phyloP scores from a whole-genome alignment of 306 rosid species.

The Sesbania bispinosa region DNA sequence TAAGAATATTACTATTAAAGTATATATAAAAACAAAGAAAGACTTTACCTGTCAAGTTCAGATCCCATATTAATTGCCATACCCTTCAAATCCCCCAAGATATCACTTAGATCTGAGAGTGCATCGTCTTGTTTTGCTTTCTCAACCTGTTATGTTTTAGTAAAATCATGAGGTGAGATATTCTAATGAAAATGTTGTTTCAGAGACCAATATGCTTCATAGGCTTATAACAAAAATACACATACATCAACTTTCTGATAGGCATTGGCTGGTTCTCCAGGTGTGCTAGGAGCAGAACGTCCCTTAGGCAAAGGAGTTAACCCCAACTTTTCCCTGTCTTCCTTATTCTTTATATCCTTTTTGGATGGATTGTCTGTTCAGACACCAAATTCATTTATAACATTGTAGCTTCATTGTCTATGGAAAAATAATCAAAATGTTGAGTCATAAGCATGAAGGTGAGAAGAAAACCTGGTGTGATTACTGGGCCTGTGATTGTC shows the following conservation, averaged over 20 bases:
- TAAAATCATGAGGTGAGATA: background rate
- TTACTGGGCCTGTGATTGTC: slow-evolving; percentile 69
- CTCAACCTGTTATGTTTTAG: slow-evolving; percentile 55
- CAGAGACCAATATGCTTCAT: background rate
- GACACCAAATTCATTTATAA: background rate
- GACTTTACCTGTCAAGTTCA: slow-evolving; percentile 69
- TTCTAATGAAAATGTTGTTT: background rate
- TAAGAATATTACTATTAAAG: background rate
- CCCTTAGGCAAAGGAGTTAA: slow-evolving; percentile 55
- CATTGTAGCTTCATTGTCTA: background rate
- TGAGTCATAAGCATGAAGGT: background rate
- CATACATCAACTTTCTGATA: slow-evolving; percentile 76
- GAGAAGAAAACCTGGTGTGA: slow-evolving; percentile 60
- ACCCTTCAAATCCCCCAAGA: slow-evolving; percentile 90
- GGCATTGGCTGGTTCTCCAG: slow-evolving; percentile 50
- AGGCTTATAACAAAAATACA: background rate
- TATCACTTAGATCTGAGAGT: slow-evolving; percentile 73
- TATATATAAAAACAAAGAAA: background rate
- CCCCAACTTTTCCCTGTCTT: slow-evolving; percentile 67
- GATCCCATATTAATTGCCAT: slow-evolving; percentile 86
- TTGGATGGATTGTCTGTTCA: slow-evolving; percentile 51
- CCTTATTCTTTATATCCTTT: slow-evolving; percentile 31
- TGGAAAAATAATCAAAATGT: background rate
- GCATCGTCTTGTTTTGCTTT: slow-evolving; percentile 86
- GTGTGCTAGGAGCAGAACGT: slow-evolving; percentile 47